Evolutionary conservation across 768 basidiomycete genomes (phyloP), one percentile per base, ranked within the genome.

Genomic region (Hemileccinum rubropunctum): DNA sequence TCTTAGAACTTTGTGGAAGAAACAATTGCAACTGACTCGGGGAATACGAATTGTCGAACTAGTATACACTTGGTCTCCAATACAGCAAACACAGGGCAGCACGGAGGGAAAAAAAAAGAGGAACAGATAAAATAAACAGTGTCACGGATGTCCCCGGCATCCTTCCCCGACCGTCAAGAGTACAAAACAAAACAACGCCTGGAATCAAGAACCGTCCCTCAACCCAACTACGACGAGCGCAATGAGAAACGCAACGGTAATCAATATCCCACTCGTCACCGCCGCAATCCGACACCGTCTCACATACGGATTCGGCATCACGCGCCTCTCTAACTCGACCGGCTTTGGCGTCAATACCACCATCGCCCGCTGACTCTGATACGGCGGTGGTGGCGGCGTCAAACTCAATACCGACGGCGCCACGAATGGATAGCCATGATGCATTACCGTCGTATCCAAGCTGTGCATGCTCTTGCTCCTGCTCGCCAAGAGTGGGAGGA

Each of bases 371-470:
- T 36, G 55, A 42, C 54, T 61, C 13, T 52, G 59, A 20, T 64
- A 64, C 13, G 62, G 56, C 6, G 52, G 52, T 12, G 61, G 62
- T 12, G 57, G 62, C 0, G 64, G 68, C 53, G 56, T 60, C 64
- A 67, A 53, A 59, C 62, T 65, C 55, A 58, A 56, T 36, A 68
- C 66, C 3, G 80, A 77, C 10, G 81, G 76, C 3, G 81, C 73
- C 33, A 84, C 71, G 54, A 84, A 83, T 13, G 84, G 84, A 51
- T 84, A 82, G 13, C 82, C 78, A 52, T 56, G 53, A 64, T 48
- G 74, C 68, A 64, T 74, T 75, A 36, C 76, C 68, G 59, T 73
- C 71, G 61, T 76, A 69, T 58, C 76, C 51, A 58, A 71, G 55
- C 63, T 75, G 64, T 53, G 76, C 63, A 42, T 73, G 70, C 33